These are phyloP conservation scores for Globisporangium heterothallicum DNA, from an alignment of 352 stramenopile genomes.

Conservation along the genomic window DNA sequence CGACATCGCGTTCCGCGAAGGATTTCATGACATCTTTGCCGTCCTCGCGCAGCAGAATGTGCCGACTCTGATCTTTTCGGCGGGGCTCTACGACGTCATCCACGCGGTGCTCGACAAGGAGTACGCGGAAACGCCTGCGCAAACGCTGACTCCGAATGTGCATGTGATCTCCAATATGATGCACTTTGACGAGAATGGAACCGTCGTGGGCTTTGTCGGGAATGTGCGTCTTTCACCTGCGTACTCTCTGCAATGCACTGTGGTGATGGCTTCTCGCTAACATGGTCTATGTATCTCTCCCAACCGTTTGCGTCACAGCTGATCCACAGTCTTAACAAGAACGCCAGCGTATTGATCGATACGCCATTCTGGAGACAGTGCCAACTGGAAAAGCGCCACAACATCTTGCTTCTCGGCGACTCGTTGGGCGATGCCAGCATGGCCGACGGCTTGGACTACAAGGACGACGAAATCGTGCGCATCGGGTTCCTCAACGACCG, in stretches of 20 bases:
- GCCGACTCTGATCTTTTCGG: conserved; percentile 69
- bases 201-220: conserved; percentile 42
- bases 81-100: conserved; percentile 76
- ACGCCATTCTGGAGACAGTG: conserved; percentile 75
- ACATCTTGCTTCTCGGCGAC: conserved; percentile 74
- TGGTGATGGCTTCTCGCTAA: too few species aligned
- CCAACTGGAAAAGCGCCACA: conserved; percentile 56
- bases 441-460: conserved; percentile 48
- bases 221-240: conserved; percentile 25
- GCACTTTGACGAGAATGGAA: conserved; percentile 45
- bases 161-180: conserved; percentile 85
- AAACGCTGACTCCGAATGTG: conserved; percentile 42
- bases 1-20: conserved; percentile 48
- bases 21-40: conserved; percentile 61
- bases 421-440: conserved; percentile 68
- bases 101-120: conserved; percentile 65
- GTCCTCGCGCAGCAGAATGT: conserved; percentile 49
- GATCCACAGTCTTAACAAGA: conserved; percentile 82
- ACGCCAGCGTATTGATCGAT: conserved; percentile 51
- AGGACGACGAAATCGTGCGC: conserved; percentile 60
- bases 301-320: too few species aligned
- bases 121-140: conserved; percentile 31
- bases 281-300: too few species aligned
- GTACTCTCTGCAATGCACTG: too few species aligned
- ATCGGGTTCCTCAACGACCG: conserved; percentile 68